Percentiles rank a stretch among this genome's conserved stretches.
These are phyloP conservation scores for Ceratopteris richardii DNA, from an alignment of 75 land plant species.

Conservation along the genomic window DNA sequence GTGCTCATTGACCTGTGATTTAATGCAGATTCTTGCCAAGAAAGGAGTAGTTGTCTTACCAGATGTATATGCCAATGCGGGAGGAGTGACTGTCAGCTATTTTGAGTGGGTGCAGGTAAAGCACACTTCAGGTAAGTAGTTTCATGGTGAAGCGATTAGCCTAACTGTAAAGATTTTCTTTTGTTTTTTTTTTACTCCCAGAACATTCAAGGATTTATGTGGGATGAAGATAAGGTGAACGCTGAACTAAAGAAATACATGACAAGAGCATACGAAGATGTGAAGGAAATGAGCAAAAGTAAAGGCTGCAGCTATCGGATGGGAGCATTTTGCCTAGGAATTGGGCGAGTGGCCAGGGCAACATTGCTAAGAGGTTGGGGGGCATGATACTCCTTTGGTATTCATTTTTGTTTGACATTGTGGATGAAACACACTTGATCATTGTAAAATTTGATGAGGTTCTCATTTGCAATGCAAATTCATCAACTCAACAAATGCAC, in stretches of 20 bases:
- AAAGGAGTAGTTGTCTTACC: constrained; percentile 42
- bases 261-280: constrained; percentile 45
- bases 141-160: no score
- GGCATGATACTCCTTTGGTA: constrained; percentile 48
- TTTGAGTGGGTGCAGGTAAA: constrained; percentile 99
- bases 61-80: constrained; percentile 61
- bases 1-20: neutral
- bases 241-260: constrained; percentile 63
- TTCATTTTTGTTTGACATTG: no score
- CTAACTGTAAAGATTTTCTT: no score
- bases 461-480: no score
- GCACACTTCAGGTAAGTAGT: no score
- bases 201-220: constrained; percentile 96
- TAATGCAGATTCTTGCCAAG: constrained; percentile 31
- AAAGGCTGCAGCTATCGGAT: constrained; percentile 83
- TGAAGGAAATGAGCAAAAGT: constrained; percentile 69
- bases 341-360: constrained; percentile 80
- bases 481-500: no score
- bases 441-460: no score
- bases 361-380: constrained; percentile 88
- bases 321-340: constrained; percentile 90
- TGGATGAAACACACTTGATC: no score
- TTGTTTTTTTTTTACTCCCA: no score
- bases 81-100: constrained; percentile 96
- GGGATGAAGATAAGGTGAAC: constrained; percentile 89